Evolutionary conservation across 805 yeast species (phyloP), one percentile per base, ranked within the genome.

Genomic region (Yamadazyma sp.): DNA sequence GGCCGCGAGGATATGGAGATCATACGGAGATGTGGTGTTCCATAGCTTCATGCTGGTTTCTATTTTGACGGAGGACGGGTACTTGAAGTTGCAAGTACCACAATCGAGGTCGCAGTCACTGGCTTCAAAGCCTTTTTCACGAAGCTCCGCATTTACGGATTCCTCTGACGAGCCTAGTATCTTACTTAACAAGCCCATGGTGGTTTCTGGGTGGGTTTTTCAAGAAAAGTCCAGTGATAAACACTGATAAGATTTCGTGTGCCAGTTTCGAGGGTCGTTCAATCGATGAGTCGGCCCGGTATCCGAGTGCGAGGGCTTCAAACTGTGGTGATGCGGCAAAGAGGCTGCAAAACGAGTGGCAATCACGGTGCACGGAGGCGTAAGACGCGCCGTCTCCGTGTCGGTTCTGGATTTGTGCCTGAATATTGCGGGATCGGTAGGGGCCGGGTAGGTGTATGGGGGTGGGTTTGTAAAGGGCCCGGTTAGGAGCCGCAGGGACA

Each of bases 1-100:
- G 2, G 96, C 84, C 0, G 90, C 80, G 22, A 91, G 62, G 15
- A 88, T 64, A 48, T 90, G 97, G 16, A 83, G 54, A 3, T 80
- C 82, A 29, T 78, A 79, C 1, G 84, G 80, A 45, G 73, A 74
- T 0, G 95, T 80, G 5, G 90, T 71, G 41, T 83, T 81, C 77
- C 84, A 88, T 19, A 89, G 53, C 47, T 53, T 15, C 50, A 67
- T 38, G 14, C 54, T 65, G 18, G 55, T 62, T 9, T 56, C 57
- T 14, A 81, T 52, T 32, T 70, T 71, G 36, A 79, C 53, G 2
- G 77, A 65, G 9, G 60, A 46, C 1, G 88, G 87, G 51, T 62
- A 82, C 31, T 60, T 64, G n/a, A 70, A 46, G 6, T 70, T 53
- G 54, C 93, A 84, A 16, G 62, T 53, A 13, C 56, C 62, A 57